These are phyloP conservation scores for Papiliotrema flavescens DNA, from an alignment of 1,284 basidiomycete genomes.

Conservation along the genomic window DNA sequence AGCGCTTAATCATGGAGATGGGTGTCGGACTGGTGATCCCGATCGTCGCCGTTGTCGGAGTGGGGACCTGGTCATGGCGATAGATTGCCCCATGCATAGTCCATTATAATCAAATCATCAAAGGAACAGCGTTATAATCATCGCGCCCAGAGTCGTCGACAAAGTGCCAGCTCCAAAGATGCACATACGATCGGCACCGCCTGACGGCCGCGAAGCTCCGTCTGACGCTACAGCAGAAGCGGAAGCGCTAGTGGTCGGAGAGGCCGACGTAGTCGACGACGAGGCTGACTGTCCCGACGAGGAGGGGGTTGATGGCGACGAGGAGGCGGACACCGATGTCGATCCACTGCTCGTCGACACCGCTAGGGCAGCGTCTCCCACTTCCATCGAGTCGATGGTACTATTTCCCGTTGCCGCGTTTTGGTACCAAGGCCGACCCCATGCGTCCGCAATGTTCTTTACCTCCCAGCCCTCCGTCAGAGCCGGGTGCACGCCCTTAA, in stretches of 20 bases:
- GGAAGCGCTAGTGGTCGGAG: not conserved
- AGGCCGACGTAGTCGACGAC: not conserved
- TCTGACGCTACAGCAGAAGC: not conserved
- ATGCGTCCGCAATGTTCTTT: slow-evolving; percentile 39
- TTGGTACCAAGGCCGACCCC: slow-evolving; percentile 38
- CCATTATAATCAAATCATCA: too few relatives aligned
- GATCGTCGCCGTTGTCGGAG: too few relatives aligned
- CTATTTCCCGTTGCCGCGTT: slow-evolving; percentile 33
- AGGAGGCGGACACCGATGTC: not conserved
- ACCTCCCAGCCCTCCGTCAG: slow-evolving; percentile 39
- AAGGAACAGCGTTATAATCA: too few relatives aligned
- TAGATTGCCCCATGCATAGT: too few relatives aligned
- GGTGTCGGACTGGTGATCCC: slow-evolving; percentile 4
- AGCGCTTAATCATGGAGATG: slow-evolving; percentile 21
- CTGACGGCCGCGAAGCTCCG: too few relatives aligned
- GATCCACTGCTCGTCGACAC: slow-evolving; percentile 1
- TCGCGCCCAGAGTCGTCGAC: too few relatives aligned
- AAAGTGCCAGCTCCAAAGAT: too few relatives aligned
- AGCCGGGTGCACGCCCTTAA: slow-evolving; percentile 33
- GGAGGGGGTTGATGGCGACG: not conserved
- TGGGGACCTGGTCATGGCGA: too few relatives aligned
- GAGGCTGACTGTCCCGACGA: not conserved
- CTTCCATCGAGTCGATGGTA: slow-evolving; percentile 24
- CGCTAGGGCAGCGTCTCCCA: slow-evolving; percentile 10
- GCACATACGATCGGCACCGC: too few relatives aligned